A percentile compares a stretch with the other conserved stretches of the same genome.
phyloP scores from a whole-genome alignment of 2,329 filamentous ascomycete species.

The Colletotrichum sp. region DNA sequence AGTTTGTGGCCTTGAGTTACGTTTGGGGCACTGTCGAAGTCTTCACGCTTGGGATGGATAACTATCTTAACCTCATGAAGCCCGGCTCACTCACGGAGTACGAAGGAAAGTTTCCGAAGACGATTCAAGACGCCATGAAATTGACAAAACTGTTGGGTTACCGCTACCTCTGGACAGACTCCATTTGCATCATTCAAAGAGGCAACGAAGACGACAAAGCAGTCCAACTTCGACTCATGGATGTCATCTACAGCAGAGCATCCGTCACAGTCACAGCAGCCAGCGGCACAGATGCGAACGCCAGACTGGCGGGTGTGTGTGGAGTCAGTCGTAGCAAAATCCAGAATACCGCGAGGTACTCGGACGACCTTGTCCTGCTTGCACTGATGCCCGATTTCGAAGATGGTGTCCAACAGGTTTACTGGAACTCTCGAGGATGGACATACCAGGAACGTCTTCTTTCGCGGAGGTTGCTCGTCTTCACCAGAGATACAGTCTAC shows the following conservation, averaged over 20 bases:
- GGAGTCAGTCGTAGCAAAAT: not conserved
- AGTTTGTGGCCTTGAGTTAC: not conserved
- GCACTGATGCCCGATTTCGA: not conserved
- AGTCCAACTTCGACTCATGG: not conserved
- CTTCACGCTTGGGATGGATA: not conserved
- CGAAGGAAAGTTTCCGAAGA: not conserved
- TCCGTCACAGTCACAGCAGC: not conserved
- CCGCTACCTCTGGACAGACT: not conserved
- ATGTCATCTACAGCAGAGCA: not conserved
- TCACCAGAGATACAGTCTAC: not conserved
- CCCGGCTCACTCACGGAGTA: not conserved
- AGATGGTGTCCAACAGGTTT: not conserved
- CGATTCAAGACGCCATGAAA: not conserved
- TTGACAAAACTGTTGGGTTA: not conserved
- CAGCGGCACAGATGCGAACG: not conserved
- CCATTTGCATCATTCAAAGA: not conserved
- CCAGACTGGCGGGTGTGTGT: not conserved
- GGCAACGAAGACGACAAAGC: not conserved
- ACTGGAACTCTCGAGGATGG: not conserved
- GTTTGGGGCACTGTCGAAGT: not conserved
- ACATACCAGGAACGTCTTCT: not conserved
- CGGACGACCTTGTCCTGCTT: not conserved
- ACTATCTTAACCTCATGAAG: not conserved
- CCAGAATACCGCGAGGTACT: not conserved
- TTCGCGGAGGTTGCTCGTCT: not conserved